Percentiles rank a stretch among this genome's conserved stretches.
These are phyloP conservation scores for Curvularia eragrostidis DNA, from an alignment of 2,329 filamentous ascomycete species.

Conservation along the genomic window DNA sequence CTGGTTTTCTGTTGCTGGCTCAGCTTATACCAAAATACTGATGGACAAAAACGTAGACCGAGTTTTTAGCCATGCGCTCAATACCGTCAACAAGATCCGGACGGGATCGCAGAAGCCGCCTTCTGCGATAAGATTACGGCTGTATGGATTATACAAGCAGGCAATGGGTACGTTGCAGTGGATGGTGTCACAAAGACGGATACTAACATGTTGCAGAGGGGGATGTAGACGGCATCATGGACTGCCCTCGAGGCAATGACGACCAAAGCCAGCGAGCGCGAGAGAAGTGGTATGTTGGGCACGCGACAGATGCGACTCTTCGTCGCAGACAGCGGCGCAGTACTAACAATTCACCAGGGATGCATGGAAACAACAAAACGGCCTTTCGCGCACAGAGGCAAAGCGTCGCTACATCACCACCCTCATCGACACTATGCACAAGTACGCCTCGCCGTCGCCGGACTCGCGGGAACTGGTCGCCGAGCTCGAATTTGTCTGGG, in stretches of 20 bases:
- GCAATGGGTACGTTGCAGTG: constrained; percentile 71
- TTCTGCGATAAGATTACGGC: constrained; percentile 79
- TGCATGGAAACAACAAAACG: constrained; percentile 89
- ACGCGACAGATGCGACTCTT: constrained; percentile 26
- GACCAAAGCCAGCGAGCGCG: constrained; percentile 62
- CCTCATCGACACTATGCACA: constrained; percentile 95
- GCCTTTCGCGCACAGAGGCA: constrained; percentile 85
- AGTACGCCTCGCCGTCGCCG: constrained; percentile 83
- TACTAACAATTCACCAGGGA: constrained; percentile 62
- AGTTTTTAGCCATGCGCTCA: constrained; percentile 98
- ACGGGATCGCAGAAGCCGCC: constrained; percentile 91
- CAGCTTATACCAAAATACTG: background rate
- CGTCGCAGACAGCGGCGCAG: background rate
- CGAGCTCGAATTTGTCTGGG: constrained; percentile 99
- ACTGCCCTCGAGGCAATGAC: constrained; percentile 68
- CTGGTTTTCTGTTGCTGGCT: background rate
- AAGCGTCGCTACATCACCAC: constrained; percentile 94
- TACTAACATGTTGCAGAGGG: constrained; percentile 66
- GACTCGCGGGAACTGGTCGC: constrained; percentile 87
- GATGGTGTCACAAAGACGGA: background rate
- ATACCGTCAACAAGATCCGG: constrained; percentile 97
- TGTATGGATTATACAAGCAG: constrained; percentile 99
- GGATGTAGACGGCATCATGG: constrained; percentile 93
- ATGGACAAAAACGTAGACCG: constrained; percentile 67
- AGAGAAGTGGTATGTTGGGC: constrained; percentile 74